Base-by-base conservation (phyloP, 2,329 filamentous ascomycete genomes). In the Graphilbum ipis-grandicollis region DNA sequence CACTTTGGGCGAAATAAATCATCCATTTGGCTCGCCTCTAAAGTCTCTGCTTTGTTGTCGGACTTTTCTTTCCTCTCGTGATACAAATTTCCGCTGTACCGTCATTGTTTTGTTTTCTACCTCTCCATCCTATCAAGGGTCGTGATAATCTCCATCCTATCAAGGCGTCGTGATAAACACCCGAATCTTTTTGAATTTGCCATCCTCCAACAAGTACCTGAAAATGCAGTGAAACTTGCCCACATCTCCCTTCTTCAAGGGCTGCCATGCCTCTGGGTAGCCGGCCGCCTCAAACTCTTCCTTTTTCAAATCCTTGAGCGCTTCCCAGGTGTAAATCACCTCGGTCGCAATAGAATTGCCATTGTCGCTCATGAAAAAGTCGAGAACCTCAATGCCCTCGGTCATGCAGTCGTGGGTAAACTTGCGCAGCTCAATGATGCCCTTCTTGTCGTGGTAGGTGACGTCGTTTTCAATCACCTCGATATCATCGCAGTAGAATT, bases 261-360 rank as follows among this genome's bases (percentile, higher is more conserved):
- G 33, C 22, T 34, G 33, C 21, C 33, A 34, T 6, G 22, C 33
- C 33, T 34, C 33, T 2, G 22, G 33, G 21, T 34, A 34, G 4
- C 33, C 33, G 15, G 33, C 22, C 14, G 22, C 22, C 2, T 34
- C 22, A 12, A 34, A 34, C 15, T 34, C 33, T 3, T 34, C 33
- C 33, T 28, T 34, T n/a, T 26, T 34, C n/a, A 34, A 22, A 15
- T 34, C 33, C 22, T 26, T 34, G n/a, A 34, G 22, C 14, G 22
- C 33, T n/a, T 26, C 33, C 33, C 33, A 34, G 14, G 33, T 34
- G 33, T 34, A 34, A 22, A 34, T 34, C n/a, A 34, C 33, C 33
- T 34, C 33, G n/a, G 23, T 15, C 22, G 33, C 33, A 28, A 23
- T 34, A 7, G 22, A 26, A 9, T 28, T 26, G 15, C 22, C n/a